Evolutionary conservation across 345 rosid genomes (phyloP).

Genomic region (Citrus glauca): DNA sequence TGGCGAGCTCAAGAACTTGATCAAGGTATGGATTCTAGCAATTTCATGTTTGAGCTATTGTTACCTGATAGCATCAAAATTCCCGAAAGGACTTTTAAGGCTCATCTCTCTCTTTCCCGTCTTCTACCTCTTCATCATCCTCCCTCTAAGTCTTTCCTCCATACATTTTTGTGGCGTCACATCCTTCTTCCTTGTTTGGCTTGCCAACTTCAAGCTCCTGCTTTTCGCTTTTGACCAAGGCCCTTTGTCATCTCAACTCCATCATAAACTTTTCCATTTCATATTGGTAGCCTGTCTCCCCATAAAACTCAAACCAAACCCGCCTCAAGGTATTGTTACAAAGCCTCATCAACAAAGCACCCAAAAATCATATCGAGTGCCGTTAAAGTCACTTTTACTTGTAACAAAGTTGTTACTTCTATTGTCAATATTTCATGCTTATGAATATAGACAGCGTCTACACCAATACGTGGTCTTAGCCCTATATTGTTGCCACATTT

Average conservation of each 20-base stretch:
- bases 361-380: neutral
- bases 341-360: neutral
- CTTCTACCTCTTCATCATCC: constrained; percentile 33
- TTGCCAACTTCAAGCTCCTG: constrained; percentile 62
- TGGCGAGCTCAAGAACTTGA: constrained; percentile 17
- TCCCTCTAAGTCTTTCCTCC: constrained; percentile 38
- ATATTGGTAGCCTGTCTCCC: constrained; percentile 55
- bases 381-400: constrained; percentile 10
- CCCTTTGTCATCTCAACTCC: constrained; percentile 48
- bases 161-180: constrained; percentile 28
- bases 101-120: constrained; percentile 40
- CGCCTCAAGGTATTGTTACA: neutral
- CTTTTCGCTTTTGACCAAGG: constrained; percentile 60
- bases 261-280: constrained; percentile 46
- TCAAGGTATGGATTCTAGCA: constrained; percentile 28
- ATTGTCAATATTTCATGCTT: constrained; percentile 24
- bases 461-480: constrained; percentile 26
- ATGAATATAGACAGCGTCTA: constrained; percentile 26
- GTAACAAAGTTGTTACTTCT: constrained; percentile 32
- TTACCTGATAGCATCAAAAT: constrained; percentile 22
- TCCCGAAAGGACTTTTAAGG: constrained; percentile 26
- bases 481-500: constrained; percentile 36
- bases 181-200: constrained; percentile 54
- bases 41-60: constrained; percentile 23
- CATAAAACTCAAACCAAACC: constrained; percentile 32